phyloP scores from a whole-genome alignment of 2,329 filamentous ascomycete genomes.

The Clonostachys sp. region DNA sequence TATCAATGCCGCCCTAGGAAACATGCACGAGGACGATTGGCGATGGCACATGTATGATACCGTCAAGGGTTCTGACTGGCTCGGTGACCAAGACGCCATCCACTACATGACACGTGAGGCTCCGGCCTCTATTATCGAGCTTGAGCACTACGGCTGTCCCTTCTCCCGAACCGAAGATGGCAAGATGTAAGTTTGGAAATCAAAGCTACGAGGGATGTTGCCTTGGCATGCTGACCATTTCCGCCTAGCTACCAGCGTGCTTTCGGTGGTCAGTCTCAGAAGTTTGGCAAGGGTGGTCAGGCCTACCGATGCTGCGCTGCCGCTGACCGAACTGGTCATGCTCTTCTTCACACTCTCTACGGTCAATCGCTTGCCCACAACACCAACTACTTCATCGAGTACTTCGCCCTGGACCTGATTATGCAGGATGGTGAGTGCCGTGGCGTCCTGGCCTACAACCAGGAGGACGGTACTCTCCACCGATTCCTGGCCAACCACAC shows the following conservation, averaged over 20 bases:
- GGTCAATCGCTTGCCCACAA: constrained; percentile 95
- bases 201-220: background rate
- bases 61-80: constrained; percentile 96
- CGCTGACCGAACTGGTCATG: constrained; percentile 94
- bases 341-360: constrained; percentile 96
- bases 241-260: constrained; percentile 83
- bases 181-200: constrained; percentile 63
- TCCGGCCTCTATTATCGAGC: constrained; percentile 84
- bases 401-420: constrained; percentile 93
- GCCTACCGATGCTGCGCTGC: constrained; percentile 96
- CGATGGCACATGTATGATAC: constrained; percentile 99
- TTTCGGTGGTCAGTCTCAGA: constrained; percentile 94
- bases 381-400: constrained; percentile 99
- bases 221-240: background rate
- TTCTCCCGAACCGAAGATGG: constrained; percentile 96
- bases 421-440: constrained; percentile 98
- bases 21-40: constrained; percentile 99
- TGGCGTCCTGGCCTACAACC: constrained; percentile 95
- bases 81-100: constrained; percentile 95
- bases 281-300: constrained; percentile 94
- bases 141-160: constrained; percentile 96
- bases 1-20: constrained; percentile 84
- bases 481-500: constrained; percentile 96
- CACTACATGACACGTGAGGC: constrained; percentile 98
- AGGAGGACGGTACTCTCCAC: constrained; percentile 97